Base-by-base conservation (phyloP, 2,329 filamentous ascomycete genomes). In the Sarocladium brachiariae region DNA sequence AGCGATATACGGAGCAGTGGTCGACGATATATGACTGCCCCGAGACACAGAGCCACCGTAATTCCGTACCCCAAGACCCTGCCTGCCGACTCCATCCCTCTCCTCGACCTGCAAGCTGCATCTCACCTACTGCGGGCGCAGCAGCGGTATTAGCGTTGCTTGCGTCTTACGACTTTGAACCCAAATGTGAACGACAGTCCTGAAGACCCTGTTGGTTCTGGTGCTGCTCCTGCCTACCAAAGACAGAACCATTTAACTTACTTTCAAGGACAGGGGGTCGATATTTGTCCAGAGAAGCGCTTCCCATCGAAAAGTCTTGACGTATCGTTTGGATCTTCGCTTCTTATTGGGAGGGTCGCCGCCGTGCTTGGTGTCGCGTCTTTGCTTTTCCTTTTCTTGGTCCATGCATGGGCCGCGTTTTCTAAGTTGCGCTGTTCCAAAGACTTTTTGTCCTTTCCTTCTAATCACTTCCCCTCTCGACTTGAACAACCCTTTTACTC, bases 131-230 rank as follows among this genome's bases (percentile, higher is more conserved):
- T 47, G 43, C 43, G 43, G 43, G 43, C 43, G 43, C 43, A 47
- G 13, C 43, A n/a, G 43, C 43, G 14, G 43, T 47, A 33, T 31
- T 47, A 47, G 43, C 27, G 24, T 21, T 47, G 25, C 43, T 21
- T 19, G 25, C 43, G 43, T 47, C 43, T 47, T 7, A 47, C 43
- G 43, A 25, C 43, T 31, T 47, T 9, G 24, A 13, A 21, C n/a
- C 25, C 3, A 11, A 10, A 18, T n/a, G 16, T 16, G 25, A 47
- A 47, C 27, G 25, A 47, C 39, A 11, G 39, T 45, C n/a, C 3
- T 9, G n/a, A 43, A 9, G 43, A 19, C 43, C 43, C 43, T 47
- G 43, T 9, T 19, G 19, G 4, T 33, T 14, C n/a, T 19, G 19
- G 4, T 33, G 9, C 7, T 10, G 4, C 16, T 4, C 27, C 3